Evolutionary conservation across 1,139 yeast genomes (phyloP), one percentile per base, ranked within the genome.

Genomic region (Suhomyces coccinellae): DNA sequence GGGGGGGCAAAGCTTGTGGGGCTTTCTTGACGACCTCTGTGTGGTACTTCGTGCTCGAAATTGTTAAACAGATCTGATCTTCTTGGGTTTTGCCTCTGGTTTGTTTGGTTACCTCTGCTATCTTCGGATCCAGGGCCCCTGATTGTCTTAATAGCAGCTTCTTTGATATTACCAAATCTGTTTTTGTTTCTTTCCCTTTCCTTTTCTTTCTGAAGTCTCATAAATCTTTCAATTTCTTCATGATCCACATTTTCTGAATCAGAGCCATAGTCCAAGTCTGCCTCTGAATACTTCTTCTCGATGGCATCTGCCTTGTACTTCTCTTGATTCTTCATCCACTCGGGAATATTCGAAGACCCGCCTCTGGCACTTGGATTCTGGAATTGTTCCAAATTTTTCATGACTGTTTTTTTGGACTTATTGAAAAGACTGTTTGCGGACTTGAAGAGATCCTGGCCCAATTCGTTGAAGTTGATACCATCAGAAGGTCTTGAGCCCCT

Each of bases 251-350:
- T 72, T 26, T 72, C 78, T 30, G 69, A 71, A 48, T 72, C 78
- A 0, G 69, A 61, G 3, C 77, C 82, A 52, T 71, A 70, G 41
- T 54, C 49, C 41, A 48, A 42, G 27, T 73, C 77, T 9, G 59
- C 57, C 3, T 60, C 73, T 2, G 39, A 62, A 31, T 53, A 53
- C 46, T 62, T 67, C 33, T 72, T 68, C 42, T 73, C 75, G 1
- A 62, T 40, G 4, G 76, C 76, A 33, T 65, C 67, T n/a, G 59
- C 58, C 47, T 75, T 79, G 58, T 80, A 77, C 55, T 59, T 71
- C 38, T 66, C 73, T 56, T 78, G 83, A 50, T 79, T 76, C 47
- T 72, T 75, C 93, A 88, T 85, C 96, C 96, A 88, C 3, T 85
- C 82, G 0, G 96, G 96, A 49, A 77, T 66, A 13, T 78, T 77